Percentiles rank a stretch among this genome's conserved stretches.
These are phyloP conservation scores for Aspergillus sojae DNA, from an alignment of 2,329 filamentous ascomycete genomes.

Conservation along the genomic window DNA sequence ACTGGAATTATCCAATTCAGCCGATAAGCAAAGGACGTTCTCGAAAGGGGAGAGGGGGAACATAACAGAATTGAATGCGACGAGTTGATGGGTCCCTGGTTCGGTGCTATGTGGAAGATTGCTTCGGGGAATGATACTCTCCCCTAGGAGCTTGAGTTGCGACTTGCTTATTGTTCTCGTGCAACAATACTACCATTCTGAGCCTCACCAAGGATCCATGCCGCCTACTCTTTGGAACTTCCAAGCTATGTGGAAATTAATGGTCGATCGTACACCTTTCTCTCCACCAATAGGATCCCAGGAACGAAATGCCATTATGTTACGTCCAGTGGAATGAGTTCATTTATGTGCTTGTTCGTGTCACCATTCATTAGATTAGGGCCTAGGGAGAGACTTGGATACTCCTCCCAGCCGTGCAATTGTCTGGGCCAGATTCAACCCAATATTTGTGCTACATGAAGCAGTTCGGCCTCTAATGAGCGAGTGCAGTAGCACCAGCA, in stretches of 20 bases:
- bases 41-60: too few relatives aligned
- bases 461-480: not conserved
- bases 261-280: not conserved
- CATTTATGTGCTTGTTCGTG: not conserved
- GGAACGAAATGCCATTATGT: not conserved
- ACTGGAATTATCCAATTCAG: not conserved
- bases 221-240: not conserved
- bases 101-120: too few relatives aligned
- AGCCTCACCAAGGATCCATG: not conserved
- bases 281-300: not conserved
- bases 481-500: not conserved
- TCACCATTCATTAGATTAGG: not conserved
- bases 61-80: not conserved
- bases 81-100: not conserved
- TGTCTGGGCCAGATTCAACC: not conserved
- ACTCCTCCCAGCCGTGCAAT: not conserved
- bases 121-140: not conserved
- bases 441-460: not conserved
- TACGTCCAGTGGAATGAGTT: not conserved
- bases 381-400: not conserved
- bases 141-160: not conserved
- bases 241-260: not conserved
- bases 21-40: too few relatives aligned
- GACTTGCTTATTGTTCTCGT: not conserved
- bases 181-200: not conserved